Base-by-base conservation (phyloP, 2,329 filamentous ascomycete genomes). In the Chaetomiaceae sp. region DNA sequence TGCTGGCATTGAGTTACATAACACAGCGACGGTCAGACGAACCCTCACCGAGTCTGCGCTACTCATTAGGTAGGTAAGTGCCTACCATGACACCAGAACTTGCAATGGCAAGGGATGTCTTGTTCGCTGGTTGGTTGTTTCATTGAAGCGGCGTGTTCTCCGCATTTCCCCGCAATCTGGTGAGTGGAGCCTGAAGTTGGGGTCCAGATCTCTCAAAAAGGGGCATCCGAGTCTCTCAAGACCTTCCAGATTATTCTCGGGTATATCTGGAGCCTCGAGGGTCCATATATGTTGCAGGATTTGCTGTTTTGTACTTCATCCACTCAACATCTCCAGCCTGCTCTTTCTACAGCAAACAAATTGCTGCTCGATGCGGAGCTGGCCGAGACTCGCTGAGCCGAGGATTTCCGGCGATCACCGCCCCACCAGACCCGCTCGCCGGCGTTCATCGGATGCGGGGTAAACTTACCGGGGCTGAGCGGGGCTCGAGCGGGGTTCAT, bases 331-430 rank as follows among this genome's bases (percentile, higher is more conserved):
- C 12, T 12, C 27, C 27, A 6, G 6, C 27, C 27, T 12, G 27
- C 27, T 6, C 6, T 31, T 31, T 31, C 6, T 12, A 31, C 27
- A 19, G 37, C 19, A 39, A 22, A 14, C 15, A 46, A 1, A 6
- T n/a, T n/a, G n/a, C n/a, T n/a, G n/a, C n/a, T n/a, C n/a, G n/a
- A n/a, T n/a, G n/a, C n/a, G n/a, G n/a, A n/a, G n/a, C n/a, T n/a
- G n/a, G n/a, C n/a, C n/a, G n/a, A n/a, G n/a, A n/a, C n/a, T n/a
- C n/a, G n/a, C 39, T 57, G 53, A 58, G 56, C 56, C 56, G 56
- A 54, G 34, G 56, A 19, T 58, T 58, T 34, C 56, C 56, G 56
- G 49, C 40, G n/a, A 8, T n/a, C 29, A 11, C 40, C 39, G 36
- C 48, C 38, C 48, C 40, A 31, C 39, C n/a, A 15, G 25, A 23